Evolutionary conservation across 2,329 filamentous ascomycete genomes (phyloP).

Genomic region (Zasmidium angulare): DNA sequence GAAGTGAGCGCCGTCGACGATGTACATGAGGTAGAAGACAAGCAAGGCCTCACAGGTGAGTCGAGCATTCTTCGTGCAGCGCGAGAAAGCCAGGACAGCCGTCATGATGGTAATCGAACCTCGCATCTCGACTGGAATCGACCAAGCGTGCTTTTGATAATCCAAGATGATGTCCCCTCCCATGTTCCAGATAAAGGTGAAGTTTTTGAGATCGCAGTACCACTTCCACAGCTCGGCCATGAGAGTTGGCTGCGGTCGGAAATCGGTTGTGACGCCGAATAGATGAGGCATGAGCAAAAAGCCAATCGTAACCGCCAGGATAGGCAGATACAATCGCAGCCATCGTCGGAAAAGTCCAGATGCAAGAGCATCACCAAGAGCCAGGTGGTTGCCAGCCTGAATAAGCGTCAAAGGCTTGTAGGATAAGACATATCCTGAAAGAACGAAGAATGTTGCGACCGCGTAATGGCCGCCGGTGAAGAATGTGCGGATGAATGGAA

Average conservation of each 20-base stretch:
- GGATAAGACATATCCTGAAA: slow-evolving; percentile 55
- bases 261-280: slow-evolving; percentile 39
- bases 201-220: slow-evolving; percentile 64
- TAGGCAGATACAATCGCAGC: slow-evolving; percentile 51
- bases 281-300: slow-evolving; percentile 57
- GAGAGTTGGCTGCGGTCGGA: slow-evolving; percentile 41
- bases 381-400: slow-evolving; percentile 18
- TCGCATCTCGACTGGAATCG: slow-evolving; percentile 62
- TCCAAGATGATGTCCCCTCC: slow-evolving; percentile 58
- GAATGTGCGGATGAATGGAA: slow-evolving; percentile 60
- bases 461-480: slow-evolving; percentile 64
- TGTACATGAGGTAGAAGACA: slow-evolving; percentile 66
- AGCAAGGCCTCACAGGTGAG: slow-evolving; percentile 55
- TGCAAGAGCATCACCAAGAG: slow-evolving; percentile 44
- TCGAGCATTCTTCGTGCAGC: slow-evolving; percentile 55
- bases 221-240: slow-evolving; percentile 53
- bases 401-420: slow-evolving; percentile 47
- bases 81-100: slow-evolving; percentile 56
- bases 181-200: slow-evolving; percentile 64
- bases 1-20: slow-evolving; percentile 64
- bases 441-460: slow-evolving; percentile 53
- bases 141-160: slow-evolving; percentile 63
- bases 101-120: slow-evolving; percentile 66
- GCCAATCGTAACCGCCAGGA: slow-evolving; percentile 56
- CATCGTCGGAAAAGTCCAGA: slow-evolving; percentile 54